A percentile compares a stretch with the other conserved stretches of the same genome.
Evolutionary conservation across 192 early-diverging fungal genomes (phyloP).

Genomic region (Geranomyces variabilis): DNA sequence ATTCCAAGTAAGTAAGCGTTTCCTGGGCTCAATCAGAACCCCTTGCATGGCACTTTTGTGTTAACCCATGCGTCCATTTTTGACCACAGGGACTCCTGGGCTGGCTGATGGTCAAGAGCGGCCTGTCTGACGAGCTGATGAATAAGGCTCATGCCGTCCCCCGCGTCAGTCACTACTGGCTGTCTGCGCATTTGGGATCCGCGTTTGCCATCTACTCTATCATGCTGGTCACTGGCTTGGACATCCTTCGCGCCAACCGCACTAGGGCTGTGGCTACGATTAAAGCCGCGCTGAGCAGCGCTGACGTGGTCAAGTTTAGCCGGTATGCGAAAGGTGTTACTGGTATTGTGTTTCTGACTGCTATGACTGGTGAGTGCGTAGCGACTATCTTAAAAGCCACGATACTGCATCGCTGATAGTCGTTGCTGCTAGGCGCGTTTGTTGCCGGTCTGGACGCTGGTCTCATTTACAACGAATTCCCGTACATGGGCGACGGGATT

Average conservation of each 20-base stretch:
- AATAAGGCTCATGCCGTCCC: slow-evolving; percentile 79
- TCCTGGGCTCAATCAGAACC: slow-evolving; percentile 4
- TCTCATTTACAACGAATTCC: slow-evolving; percentile 96
- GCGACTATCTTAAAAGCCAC: background rate
- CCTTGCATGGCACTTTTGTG: too few relatives aligned
- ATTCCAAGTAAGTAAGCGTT: slow-evolving; percentile 27
- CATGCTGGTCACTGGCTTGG: slow-evolving; percentile 77
- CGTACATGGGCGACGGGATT: slow-evolving; percentile 86
- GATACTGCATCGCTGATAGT: background rate
- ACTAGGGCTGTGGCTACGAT: slow-evolving; percentile 32
- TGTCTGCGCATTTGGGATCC: slow-evolving; percentile 85
- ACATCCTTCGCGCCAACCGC: slow-evolving; percentile 64
- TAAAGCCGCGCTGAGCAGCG: background rate
- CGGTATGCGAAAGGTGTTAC: slow-evolving; percentile 64
- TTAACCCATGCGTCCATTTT: too few relatives aligned
- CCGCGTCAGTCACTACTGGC: slow-evolving; percentile 92
- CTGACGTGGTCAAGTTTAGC: slow-evolving; percentile 34
- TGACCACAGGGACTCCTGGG: slow-evolving; percentile 78
- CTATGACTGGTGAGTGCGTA: slow-evolving; percentile 63
- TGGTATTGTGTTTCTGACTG: slow-evolving; percentile 80
- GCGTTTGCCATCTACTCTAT: slow-evolving; percentile 88
- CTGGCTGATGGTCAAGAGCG: slow-evolving; percentile 98
- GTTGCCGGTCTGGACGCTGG: slow-evolving; percentile 98
- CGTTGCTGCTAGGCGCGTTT: slow-evolving; percentile 74
- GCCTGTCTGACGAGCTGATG: slow-evolving; percentile 79